These are phyloP conservation scores for Alliaria petiolata DNA, from an alignment of 345 rosid genomes.

Conservation along the genomic window DNA sequence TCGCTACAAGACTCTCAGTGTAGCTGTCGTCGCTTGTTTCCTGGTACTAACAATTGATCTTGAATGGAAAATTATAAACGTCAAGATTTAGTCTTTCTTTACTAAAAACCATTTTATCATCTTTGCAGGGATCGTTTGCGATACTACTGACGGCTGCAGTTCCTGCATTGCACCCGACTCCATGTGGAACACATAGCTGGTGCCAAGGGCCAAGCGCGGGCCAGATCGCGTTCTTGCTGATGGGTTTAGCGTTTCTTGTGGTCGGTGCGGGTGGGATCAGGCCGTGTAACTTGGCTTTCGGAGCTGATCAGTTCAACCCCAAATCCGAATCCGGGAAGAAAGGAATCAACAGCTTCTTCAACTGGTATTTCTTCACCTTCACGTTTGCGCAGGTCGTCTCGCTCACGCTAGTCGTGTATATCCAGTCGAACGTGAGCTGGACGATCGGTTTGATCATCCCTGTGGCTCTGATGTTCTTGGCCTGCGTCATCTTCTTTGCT, in stretches of 20 bases:
- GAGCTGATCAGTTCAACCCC: conserved; percentile 80
- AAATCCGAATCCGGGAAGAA: conserved; percentile 61
- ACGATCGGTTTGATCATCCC: conserved; percentile 70
- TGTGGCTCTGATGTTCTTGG: conserved; percentile 58
- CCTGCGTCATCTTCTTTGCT: conserved; percentile 47
- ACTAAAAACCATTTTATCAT: not conserved
- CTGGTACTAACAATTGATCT: conserved; percentile 38
- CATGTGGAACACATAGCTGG: conserved; percentile 28
- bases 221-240: conserved; percentile 49
- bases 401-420: conserved; percentile 59
- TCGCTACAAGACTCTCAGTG: conserved; percentile 68
- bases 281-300: conserved; percentile 78
- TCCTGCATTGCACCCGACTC: conserved; percentile 47
- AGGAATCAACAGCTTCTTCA: conserved; percentile 77
- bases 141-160: conserved; percentile 66
- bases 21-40: conserved; percentile 59
- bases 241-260: conserved; percentile 50
- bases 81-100: not conserved
- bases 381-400: conserved; percentile 73
- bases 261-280: conserved; percentile 74
- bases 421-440: conserved; percentile 81
- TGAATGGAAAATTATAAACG: not conserved
- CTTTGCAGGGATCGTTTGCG: conserved; percentile 49
- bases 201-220: conserved; percentile 58
- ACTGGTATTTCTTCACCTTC: conserved; percentile 84